Evolutionary conservation across 345 rosid species (phyloP), one percentile per base, ranked within the genome.

Genomic region (Draba incana): DNA sequence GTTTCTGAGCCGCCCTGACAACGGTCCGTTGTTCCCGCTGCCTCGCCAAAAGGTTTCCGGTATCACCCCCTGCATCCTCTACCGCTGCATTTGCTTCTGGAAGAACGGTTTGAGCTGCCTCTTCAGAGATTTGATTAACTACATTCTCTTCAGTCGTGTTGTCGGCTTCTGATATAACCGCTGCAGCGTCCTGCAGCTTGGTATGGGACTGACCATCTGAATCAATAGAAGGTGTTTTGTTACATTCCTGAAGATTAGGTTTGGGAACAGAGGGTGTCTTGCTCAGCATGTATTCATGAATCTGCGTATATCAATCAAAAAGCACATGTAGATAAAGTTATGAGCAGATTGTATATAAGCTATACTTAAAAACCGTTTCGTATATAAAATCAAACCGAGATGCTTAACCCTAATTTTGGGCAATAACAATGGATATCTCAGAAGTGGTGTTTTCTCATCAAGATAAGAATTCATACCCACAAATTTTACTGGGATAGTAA

Each of bases 241-340:
- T 31, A 33, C 61, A 16, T 50, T 44, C 72, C 44, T 25, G 62
- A 8, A 76, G 48, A 48, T 53, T 67, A 16, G 68, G 79, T 74
- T 86, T 83, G n/a, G 92, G 88, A 75, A 83, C 81, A 45, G 88
- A 78, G 0, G 82, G 87, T 58, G 88, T 81, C 83, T 90, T 94
- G 85, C 90, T 83, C 30, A 88, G 78, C 93, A 94, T 83, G 70
- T 85, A 84, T 39, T 85, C 86, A 72, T 94, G 99, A 57, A 94
- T 87, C 99, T 94, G 92, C 16, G 24, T 30, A 47, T 16, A 23
- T 45, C 35, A 56, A 25, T 38, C 13, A 37, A 57, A 24, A 56
- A 13, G 5, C 1, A 28, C 37, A 51, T 30, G 44, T 23, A 43
- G 20, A 31, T 30, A n/a, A 54, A 27, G 33, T 38, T 54, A 62